These are phyloP conservation scores for Bombardia bombarda DNA, from an alignment of 495 filamentous ascomycete species.

Conservation along the genomic window DNA sequence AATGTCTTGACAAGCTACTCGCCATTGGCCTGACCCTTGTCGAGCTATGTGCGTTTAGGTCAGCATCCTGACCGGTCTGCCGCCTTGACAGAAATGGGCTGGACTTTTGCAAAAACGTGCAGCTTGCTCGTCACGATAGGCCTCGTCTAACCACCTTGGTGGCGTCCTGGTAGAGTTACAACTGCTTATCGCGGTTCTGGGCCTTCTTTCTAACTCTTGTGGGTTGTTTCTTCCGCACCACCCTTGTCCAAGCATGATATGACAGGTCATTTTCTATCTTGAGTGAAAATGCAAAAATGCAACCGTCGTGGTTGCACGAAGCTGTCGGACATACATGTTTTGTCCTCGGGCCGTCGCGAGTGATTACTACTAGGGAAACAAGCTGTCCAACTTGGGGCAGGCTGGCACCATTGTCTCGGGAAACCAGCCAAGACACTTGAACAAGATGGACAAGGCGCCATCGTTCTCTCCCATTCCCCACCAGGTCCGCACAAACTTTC, in stretches of 20 bases:
- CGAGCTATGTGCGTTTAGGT: background rate
- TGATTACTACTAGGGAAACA: too few relatives aligned
- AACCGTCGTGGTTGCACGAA: conserved; percentile 1
- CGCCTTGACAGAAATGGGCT: too few relatives aligned
- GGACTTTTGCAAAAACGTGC: too few relatives aligned
- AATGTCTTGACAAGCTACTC: too few relatives aligned
- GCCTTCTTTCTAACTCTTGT: background rate
- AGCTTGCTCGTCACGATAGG: background rate
- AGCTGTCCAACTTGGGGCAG: too few relatives aligned
- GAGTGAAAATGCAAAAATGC: conserved; percentile 1
- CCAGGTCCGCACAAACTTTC: too few relatives aligned
- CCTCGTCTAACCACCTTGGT: background rate
- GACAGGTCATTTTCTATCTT: conserved; percentile 6
- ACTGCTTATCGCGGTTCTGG: conserved; percentile 9
- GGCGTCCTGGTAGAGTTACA: background rate
- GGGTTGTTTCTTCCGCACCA: conserved; percentile 1
- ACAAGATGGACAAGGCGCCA: too few relatives aligned
- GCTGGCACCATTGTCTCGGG: too few relatives aligned
- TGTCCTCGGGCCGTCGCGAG: conserved; percentile 4
- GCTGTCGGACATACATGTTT: conserved; percentile 12
- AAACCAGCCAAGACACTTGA: too few relatives aligned
- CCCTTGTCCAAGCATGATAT: conserved; percentile 1
- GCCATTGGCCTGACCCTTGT: too few relatives aligned
- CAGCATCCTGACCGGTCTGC: conserved; percentile 3
- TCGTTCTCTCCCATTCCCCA: too few relatives aligned